These are phyloP conservation scores for Acanthamoeba royreba DNA, from an alignment of 208 protist genomes.

Conservation along the genomic window DNA sequence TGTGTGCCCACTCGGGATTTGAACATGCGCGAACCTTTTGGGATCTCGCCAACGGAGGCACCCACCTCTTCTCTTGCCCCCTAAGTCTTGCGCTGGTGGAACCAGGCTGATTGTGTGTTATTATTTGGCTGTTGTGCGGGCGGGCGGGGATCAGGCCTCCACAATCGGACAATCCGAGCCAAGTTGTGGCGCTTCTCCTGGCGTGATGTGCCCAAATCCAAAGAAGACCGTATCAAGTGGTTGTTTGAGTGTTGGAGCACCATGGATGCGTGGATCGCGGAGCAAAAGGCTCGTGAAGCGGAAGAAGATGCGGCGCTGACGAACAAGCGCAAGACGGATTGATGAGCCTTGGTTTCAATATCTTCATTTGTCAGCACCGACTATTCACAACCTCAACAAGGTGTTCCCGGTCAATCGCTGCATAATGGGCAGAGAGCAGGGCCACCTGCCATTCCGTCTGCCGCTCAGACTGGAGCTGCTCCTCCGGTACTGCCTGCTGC, in stretches of 20 bases:
- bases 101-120: neutral
- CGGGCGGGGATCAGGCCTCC: conserved; percentile 50
- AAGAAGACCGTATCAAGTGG: conserved; percentile 54
- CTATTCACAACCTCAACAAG: neutral
- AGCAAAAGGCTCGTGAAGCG: neutral
- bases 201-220: conserved; percentile 51
- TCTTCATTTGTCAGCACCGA: neutral
- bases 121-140: neutral
- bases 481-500: neutral
- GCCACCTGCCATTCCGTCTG: neutral
- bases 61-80: neutral
- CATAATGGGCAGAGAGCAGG: neutral
- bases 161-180: conserved; percentile 52
- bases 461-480: neutral
- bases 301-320: neutral
- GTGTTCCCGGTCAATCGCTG: neutral
- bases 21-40: neutral
- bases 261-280: conserved; percentile 53
- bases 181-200: conserved; percentile 50
- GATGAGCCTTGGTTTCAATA: too few relatives aligned
- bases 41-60: neutral
- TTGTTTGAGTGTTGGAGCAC: conserved; percentile 25
- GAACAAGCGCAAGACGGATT: neutral
- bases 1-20: conserved; percentile 15
- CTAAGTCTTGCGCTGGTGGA: neutral